Conservation (phyloP, 495 filamentous ascomycete genomes). For the Hypoxylon fragiforme region DNA sequence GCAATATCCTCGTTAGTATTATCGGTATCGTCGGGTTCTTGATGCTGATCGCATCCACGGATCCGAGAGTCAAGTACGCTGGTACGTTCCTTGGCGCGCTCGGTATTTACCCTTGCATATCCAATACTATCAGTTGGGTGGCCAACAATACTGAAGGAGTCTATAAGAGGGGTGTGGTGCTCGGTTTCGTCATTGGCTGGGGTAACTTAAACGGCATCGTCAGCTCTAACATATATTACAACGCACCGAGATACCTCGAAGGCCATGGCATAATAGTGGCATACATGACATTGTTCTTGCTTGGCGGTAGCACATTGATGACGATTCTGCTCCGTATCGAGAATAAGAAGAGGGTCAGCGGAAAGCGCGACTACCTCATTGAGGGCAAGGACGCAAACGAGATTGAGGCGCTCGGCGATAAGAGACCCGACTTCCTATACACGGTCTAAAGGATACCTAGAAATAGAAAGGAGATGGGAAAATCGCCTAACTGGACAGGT, state of each 20-base stretch:
- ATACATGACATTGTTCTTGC: slow-evolving; percentile 53
- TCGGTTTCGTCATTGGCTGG: slow-evolving; percentile 90
- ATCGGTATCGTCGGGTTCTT: slow-evolving; percentile 77
- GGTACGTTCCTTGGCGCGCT: slow-evolving; percentile 84
- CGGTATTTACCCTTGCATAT: slow-evolving; percentile 88
- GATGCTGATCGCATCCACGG: slow-evolving; percentile 68
- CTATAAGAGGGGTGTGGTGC: slow-evolving; percentile 85
- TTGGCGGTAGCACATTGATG: slow-evolving; percentile 63
- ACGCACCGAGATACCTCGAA: slow-evolving; percentile 47
- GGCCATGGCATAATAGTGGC: slow-evolving; percentile 54
- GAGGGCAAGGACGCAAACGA: slow-evolving; percentile 62
- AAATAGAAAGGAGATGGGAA: too few relatives aligned
- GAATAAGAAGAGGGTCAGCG: slow-evolving; percentile 62
- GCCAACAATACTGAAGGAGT: slow-evolving; percentile 91
- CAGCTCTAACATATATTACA: slow-evolving; percentile 67
- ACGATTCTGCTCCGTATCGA: slow-evolving; percentile 65
- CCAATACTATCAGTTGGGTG: slow-evolving; percentile 91
- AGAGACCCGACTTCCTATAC: slow-evolving; percentile 78
- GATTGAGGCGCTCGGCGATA: slow-evolving; percentile 68
- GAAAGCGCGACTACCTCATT: slow-evolving; percentile 70
- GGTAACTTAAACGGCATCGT: slow-evolving; percentile 91
- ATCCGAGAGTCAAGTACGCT: slow-evolving; percentile 72
- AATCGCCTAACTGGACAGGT: not conserved
- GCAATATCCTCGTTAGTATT: slow-evolving; percentile 73
- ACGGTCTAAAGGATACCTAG: slow-evolving; percentile 53